Evolutionary conservation across 768 basidiomycete genomes (phyloP), one percentile per base, ranked within the genome.

Genomic region (Lactarius deliciosus): DNA sequence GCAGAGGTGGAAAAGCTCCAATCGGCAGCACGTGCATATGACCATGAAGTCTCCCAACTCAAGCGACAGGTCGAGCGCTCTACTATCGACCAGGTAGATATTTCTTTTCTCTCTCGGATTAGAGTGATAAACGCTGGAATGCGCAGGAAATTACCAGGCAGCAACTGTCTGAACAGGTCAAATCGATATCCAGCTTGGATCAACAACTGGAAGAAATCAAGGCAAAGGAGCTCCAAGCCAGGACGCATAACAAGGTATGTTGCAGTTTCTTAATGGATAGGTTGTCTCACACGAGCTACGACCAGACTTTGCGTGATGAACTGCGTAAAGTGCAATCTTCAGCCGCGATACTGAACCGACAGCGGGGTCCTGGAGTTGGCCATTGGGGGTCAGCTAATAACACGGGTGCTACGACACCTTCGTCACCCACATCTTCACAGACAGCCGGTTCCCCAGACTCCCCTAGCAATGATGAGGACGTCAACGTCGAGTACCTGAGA

Each of bases 301-400:
- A 54, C 25, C 73, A 96, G 92, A 92, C 86, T 0, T 80, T 98
- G 20, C 89, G 96, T 10, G 97, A 98, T 61, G 96, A 99, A 74
- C 77, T 99, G 56, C 89, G 94, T 50, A 98, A 98, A 75, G 89
- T 99, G 2, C 97, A 98, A 76, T 92, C 90, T 1, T 96, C 95
- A 22, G 92, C 91, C 50, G 89, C 94, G 1, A 76, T 98, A 34
- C 81, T 98, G 32, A 96, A 98, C 73, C 84, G 88, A 57, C 93
- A 96, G 72, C 86, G 96, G 32, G 93, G 92, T 74, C 94, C 96
- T 0, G 96, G 96, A 25, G 90, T 95, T 9, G 94, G 96, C 22
- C 98, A 96, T 76, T 98, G 95, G 95, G 81, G 75, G 57, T 73
- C 84, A 1, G 80, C 83, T 30, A 79, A 81, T 53, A 72, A 45